phyloP scores from a whole-genome alignment of 805 yeast species.

The Saccharomycopsis guyanensis region DNA sequence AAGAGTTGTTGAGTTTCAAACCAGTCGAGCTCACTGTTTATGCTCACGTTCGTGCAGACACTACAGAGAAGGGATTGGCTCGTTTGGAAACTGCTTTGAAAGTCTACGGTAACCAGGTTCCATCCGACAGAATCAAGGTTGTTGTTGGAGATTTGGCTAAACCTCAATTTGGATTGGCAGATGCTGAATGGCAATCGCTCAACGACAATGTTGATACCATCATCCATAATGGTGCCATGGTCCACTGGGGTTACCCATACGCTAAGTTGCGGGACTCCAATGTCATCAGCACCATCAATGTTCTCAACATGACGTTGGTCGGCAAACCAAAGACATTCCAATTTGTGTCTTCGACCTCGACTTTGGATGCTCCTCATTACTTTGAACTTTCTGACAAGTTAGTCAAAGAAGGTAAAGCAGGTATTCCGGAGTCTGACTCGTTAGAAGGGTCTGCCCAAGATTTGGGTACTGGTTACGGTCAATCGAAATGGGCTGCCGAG shows the following conservation, averaged over 20 bases:
- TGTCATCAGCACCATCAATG: constrained; percentile 80
- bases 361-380: constrained; percentile 78
- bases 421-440: constrained; percentile 78
- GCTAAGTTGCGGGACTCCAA: constrained; percentile 85
- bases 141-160: constrained; percentile 78
- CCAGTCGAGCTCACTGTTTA: constrained; percentile 47
- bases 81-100: constrained; percentile 69
- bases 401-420: constrained; percentile 54
- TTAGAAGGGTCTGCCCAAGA: constrained; percentile 76
- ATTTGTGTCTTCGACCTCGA: constrained; percentile 94
- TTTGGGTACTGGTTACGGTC: constrained; percentile 91
- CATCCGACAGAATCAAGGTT: constrained; percentile 51
- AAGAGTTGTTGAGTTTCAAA: constrained; percentile 62
- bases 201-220: constrained; percentile 64
- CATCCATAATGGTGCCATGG: constrained; percentile 95
- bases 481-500: constrained; percentile 97
- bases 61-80: constrained; percentile 59
- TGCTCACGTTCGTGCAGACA: constrained; percentile 88
- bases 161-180: constrained; percentile 61
- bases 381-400: constrained; percentile 69
- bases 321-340: constrained; percentile 83
- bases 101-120: constrained; percentile 77
- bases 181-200: constrained; percentile 50
- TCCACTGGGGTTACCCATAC: constrained; percentile 98
- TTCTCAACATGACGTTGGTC: constrained; percentile 63